A percentile compares a stretch with the other conserved stretches of the same genome.
phyloP scores from a whole-genome alignment of 495 filamentous ascomycete species.

The Aspergillus panamensis region DNA sequence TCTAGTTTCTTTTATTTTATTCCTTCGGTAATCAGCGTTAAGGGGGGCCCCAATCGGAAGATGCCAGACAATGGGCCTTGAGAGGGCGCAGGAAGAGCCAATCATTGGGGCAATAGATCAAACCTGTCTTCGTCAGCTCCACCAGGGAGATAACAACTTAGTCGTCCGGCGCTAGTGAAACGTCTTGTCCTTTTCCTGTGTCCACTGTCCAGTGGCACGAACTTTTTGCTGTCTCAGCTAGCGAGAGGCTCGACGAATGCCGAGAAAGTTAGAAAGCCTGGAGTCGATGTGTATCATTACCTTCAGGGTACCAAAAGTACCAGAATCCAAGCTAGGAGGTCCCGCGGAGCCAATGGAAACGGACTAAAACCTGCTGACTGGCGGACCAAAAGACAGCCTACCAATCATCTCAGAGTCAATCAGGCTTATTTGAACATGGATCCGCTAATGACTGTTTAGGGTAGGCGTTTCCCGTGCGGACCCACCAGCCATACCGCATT shows the following conservation, averaged over 20 bases:
- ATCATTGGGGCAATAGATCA: conserved; percentile 22
- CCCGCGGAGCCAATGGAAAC: conserved; percentile 25
- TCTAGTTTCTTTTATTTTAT: background rate
- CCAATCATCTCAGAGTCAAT: conserved; percentile 29
- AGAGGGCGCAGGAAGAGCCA: conserved; percentile 3
- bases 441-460: conserved; percentile 22
- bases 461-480: conserved; percentile 28
- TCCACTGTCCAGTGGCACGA: too few species aligned
- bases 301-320: conserved; percentile 5
- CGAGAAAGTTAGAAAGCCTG: background rate
- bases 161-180: conserved; percentile 11
- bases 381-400: background rate
- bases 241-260: background rate
- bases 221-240: background rate
- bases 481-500: conserved; percentile 29
- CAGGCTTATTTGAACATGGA: conserved; percentile 31
- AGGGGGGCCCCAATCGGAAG: conserved; percentile 8
- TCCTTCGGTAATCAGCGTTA: background rate
- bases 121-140: conserved; percentile 19
- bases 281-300: background rate
- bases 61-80: background rate
- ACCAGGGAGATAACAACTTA: conserved; percentile 21
- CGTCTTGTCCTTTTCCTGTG: background rate
- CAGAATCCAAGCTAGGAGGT: conserved; percentile 9
- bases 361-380: conserved; percentile 29